Base-by-base conservation (phyloP, 2,329 filamentous ascomycete genomes). In the Gliomastix tumulicola region DNA sequence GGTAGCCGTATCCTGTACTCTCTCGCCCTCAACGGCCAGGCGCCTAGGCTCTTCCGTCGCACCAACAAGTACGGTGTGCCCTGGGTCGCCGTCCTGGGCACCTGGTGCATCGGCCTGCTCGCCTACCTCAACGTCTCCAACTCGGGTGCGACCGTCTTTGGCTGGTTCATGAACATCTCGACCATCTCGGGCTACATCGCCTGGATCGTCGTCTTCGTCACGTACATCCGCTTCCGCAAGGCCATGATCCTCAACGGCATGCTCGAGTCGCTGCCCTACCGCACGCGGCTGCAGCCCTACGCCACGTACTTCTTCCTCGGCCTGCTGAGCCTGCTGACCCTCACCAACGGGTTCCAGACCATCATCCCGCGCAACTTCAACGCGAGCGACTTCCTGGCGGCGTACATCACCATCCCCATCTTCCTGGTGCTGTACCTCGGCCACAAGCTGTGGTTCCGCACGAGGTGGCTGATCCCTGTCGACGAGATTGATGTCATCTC, bases 261-360 rank as follows among this genome's bases (percentile, higher is more conserved):
- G 44, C 46, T 71, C 22, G 49, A 68, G 17, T 56, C 54, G 3
- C 58, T 76, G 5, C 75, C 76, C 0, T 79, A 70, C 62, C 60
- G 50, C 35, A 72, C 73, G 0, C 59, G 61, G 1, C 52, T 68
- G 11, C 74, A 79, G 53, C 76, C 84, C 0, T 88, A 81, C 50
- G 76, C 76, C 3, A 73, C 82, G 0, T 86, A 70, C 49, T 59
- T 73, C 37, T 68, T 71, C 9, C 68, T 87, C 2, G 53, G 71
- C 13, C 51, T 77, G 18, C 71, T 87, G 36, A 53, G 57, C 4
- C 59, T 86, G 19, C 65, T 89, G n/a, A 75, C 71, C 2, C 58
- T 89, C 4, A 80, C 85, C 46, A 87, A 87, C 48, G 85, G 84
- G 2, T 90, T 88, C 58, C 73, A 79, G 23, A 74, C 83, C 12